Percentiles rank a stretch among this genome's conserved stretches.
Evolutionary conservation across 1,139 yeast genomes (phyloP).

Genomic region (Geotrichum histeridarum): DNA sequence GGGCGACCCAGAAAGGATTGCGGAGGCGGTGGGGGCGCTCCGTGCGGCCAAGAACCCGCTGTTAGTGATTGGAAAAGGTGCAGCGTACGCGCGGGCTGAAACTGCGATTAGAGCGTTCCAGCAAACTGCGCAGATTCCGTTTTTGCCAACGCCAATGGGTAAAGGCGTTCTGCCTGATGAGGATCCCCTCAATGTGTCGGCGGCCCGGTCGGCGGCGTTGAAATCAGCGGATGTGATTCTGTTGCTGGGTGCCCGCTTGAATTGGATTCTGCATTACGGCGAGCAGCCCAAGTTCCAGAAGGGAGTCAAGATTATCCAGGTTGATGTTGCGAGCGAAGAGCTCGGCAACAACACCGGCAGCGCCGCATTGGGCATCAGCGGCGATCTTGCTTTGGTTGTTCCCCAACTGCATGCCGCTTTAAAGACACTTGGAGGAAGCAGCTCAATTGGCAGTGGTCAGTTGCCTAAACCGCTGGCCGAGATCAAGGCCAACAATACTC

Average conservation of each 20-base stretch:
- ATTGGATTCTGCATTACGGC: constrained; percentile 66
- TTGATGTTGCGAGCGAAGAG: constrained; percentile 51
- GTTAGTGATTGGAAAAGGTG: constrained; percentile 60
- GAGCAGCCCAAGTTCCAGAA: constrained; percentile 48
- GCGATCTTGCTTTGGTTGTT: constrained; percentile 47
- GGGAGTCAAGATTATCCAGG: constrained; percentile 48
- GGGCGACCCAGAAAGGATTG: constrained; percentile 42
- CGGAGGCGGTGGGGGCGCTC: constrained; percentile 37
- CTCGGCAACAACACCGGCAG: constrained; percentile 44
- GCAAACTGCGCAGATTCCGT: constrained; percentile 43
- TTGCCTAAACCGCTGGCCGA: constrained; percentile 35
- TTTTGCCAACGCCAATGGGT: constrained; percentile 69
- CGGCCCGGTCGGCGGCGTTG: constrained; percentile 56
- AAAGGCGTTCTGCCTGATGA: constrained; percentile 59
- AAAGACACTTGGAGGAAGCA: constrained; percentile 16
- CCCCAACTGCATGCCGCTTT: constrained; percentile 37
- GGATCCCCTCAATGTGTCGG: constrained; percentile 46
- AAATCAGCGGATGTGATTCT: constrained; percentile 52
- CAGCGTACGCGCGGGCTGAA: constrained; percentile 46
- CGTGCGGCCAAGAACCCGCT: constrained; percentile 45
- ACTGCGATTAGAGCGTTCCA: constrained; percentile 41
- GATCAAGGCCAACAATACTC: constrained; percentile 40
- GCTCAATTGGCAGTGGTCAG: constrained; percentile 17
- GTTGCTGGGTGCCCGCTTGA: constrained; percentile 56
- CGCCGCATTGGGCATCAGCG: constrained; percentile 43